A percentile compares a stretch with the other conserved stretches of the same genome.
phyloP scores from a whole-genome alignment of 2,329 filamentous ascomycete genomes.

The Cladophialophora carrionii region DNA sequence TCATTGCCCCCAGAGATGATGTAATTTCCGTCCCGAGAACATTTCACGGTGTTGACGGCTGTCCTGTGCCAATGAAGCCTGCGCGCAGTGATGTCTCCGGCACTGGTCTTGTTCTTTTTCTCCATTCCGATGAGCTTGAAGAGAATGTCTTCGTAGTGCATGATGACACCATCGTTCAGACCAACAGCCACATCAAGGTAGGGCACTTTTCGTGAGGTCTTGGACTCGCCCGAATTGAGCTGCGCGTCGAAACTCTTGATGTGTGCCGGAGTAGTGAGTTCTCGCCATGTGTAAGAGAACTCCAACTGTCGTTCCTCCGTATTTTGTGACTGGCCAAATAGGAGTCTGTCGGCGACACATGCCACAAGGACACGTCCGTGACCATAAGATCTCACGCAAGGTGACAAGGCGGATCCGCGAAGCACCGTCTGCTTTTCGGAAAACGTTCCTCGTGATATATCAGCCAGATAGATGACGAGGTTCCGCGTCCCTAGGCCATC shows the following conservation, averaged over 20 bases:
- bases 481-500: conserved; percentile 9
- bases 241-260: conserved; percentile 66
- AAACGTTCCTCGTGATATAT: conserved; percentile 5
- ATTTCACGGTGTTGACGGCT: conserved; percentile 81
- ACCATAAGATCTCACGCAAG: conserved; percentile 26
- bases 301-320: conserved; percentile 43
- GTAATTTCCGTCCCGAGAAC: conserved; percentile 93
- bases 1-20: conserved; percentile 90
- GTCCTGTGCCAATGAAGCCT: conserved; percentile 90
- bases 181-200: conserved; percentile 78
- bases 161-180: conserved; percentile 73
- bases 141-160: conserved; percentile 78
- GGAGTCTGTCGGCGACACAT: conserved; percentile 52
- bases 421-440: conserved; percentile 11
- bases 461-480: conserved; percentile 19
- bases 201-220: conserved; percentile 41
- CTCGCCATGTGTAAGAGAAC: conserved; percentile 56
- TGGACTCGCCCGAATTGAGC: conserved; percentile 32
- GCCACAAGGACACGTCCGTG: conserved; percentile 45
- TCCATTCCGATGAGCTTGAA: conserved; percentile 55
- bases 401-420: conserved; percentile 13
- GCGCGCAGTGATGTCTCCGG: conserved; percentile 57
- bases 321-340: conserved; percentile 61
- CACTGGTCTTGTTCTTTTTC: conserved; percentile 44
- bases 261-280: conserved; percentile 61